Base-by-base conservation (phyloP, 1,284 basidiomycete species). In the Ceratobasidium sp. region DNA sequence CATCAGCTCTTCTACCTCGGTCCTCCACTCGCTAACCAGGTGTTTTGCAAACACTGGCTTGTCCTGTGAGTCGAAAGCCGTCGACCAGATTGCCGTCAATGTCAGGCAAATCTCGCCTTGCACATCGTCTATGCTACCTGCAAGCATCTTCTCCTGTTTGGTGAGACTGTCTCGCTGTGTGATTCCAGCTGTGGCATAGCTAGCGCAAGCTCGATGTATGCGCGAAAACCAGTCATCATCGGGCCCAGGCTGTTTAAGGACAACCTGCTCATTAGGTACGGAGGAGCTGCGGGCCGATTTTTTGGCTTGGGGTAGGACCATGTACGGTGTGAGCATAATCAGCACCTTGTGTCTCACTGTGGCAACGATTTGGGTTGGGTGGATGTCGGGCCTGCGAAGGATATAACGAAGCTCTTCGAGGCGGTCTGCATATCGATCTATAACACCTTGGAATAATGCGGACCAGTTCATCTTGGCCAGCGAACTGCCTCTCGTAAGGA, bases 401-500 rank as follows among this genome's bases (percentile, higher is more conserved):
- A 84, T 76, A 75, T 83, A 77, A 1, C 75, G 80, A 1, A 82
- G 75, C 6, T 82, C 71, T 70, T 87, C 83, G 21, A 87, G 77
- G 1, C 86, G 80, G 28, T 81, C 78, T 0, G 79, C 81, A 62
- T 83, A 85, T 32, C 86, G 81, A 46, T 86, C 82, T 0, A 83
- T 79, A 4, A 86, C 77, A 35, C 82, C 79, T 28, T 80, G 80
- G 23, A 82, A 58, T 30, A 87, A 77, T 0, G 80, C 79, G 41
- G 75, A 75, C 86, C 87, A 87, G 75, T 86, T 82, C 5, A 85
- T 75, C 0, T 82, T 82, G 50, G 82, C 83, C 0, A 75, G 73
- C 0, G 63, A 49, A 13, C 71, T 54, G 41, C 67, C 6, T 4
- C 75, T 74, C 26, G 73, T 66, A 58, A 83, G 63, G 8, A 58